Conservation (phyloP, 306 rosid species). For the Sechiopsis laciniata region DNA sequence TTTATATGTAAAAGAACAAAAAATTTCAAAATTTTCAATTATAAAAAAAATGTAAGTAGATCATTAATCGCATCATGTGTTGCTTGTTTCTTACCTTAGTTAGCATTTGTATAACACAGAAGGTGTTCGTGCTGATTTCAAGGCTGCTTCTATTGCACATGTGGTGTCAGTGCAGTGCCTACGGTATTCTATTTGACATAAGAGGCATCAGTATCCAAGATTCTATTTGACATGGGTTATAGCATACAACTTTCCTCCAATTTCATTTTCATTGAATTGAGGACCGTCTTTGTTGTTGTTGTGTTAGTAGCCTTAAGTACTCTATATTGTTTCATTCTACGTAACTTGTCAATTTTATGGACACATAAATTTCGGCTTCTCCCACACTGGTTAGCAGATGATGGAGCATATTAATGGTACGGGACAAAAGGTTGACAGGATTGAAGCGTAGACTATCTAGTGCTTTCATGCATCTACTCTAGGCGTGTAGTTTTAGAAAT, state of each 20-base stretch:
- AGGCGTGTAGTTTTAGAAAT: too few relatives aligned
- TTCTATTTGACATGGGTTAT: background rate
- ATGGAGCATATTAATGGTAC: too few relatives aligned
- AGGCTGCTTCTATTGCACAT: constrained; percentile 53
- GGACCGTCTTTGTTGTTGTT: background rate
- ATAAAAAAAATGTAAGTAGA: too few relatives aligned
- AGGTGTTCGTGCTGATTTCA: constrained; percentile 73
- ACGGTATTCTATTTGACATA: constrained; percentile 47
- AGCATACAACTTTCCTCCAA: background rate
- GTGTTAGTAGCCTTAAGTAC: background rate
- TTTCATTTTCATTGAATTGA: background rate
- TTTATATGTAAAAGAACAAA: too few relatives aligned
- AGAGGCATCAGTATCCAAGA: background rate
- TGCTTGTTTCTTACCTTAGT: constrained; percentile 4
- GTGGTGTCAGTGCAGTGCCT: constrained; percentile 56
- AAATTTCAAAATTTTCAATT: too few relatives aligned
- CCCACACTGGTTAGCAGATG: background rate
- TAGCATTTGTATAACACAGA: constrained; percentile 48
- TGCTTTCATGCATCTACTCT: too few relatives aligned
- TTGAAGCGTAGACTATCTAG: too few relatives aligned
- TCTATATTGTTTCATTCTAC: background rate
- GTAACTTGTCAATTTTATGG: background rate
- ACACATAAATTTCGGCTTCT: background rate
- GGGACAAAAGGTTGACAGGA: too few relatives aligned
- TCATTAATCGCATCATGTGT: constrained; percentile 5